Base-by-base conservation (phyloP, 2,329 filamentous ascomycete species). In the Stemphylium vesicarium region DNA sequence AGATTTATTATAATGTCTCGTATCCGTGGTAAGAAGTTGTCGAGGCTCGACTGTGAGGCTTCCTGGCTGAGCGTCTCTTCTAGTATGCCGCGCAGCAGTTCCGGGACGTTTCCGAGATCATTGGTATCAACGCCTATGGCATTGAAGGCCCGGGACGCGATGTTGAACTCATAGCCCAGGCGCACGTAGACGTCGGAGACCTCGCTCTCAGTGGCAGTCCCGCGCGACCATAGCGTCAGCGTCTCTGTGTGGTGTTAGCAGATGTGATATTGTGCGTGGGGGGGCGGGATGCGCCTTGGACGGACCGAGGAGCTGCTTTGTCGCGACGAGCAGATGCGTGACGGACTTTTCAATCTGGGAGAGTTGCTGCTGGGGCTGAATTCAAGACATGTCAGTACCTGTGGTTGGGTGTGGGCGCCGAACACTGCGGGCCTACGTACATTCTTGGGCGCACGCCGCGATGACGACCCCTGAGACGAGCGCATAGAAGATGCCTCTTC, bases 261-360 rank as follows among this genome's bases (percentile, higher is more conserved):
- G 49, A 48, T 40, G 45, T 35, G 43, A 40, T 39, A 29, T 42
- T 20, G 46, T 10, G 15, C 1, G 46, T 40, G 44, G 31, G 45
- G 47, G 47, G 44, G 50, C 12, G 22, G 48, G 33, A 32, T 26
- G 57, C 39, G 41, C 24, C 36, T 53, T 33, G 12, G 58, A 66
- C 64, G 56, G 16, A 69, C 65, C 65, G 59, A 99, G 88, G 2
- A 99, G 87, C 78, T 98, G 93, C 76, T 99, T 99, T 31, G 95
- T 99, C 32, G 95, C 95, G 63, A 99, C 94, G 32, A 99, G 87
- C 39, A 99, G 89, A 75, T 99, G 95, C 26, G 66, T 72, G 62
- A 99, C 95, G 75, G 93, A 97, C 81, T 97, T 98, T 81, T 99
- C 95, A 77, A 99, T 99, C 77, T 96, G 94, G 47, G 94, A 97